Base-by-base conservation (phyloP, 805 yeast genomes). In the Myxozyma vanderwaltii region DNA sequence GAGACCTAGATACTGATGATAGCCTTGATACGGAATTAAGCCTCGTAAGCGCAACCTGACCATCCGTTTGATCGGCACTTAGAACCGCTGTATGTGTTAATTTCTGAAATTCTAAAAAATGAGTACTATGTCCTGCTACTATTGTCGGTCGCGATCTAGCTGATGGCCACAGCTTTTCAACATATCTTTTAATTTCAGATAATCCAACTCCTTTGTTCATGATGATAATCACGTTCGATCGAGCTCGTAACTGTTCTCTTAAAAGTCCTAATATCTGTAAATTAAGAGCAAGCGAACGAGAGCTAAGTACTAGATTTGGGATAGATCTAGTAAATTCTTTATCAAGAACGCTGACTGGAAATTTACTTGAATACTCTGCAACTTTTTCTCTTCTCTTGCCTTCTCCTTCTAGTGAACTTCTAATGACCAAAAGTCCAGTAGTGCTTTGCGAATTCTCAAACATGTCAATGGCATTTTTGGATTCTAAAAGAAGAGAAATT, bases 191-290 rank as follows among this genome's bases (percentile, higher is more conserved):
- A 23, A 47, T 47, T 15, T 47, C 51, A 17, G 51, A 47, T 33
- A 47, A 47, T 33, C 51, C 51, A 6, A 47, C 40, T 4, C 51
- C 51, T n/a, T 29, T 33, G 24, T 47, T 47, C 51, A 47, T 47
- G 10, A 47, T 17, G 12, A 47, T 31, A 5, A 47, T 21, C 13
- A 47, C 51, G 21, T 47, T 47, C n/a, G 51, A 47, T 17, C 51
- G 51, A 2, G 51, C 26, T 10, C 27, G 38, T 33, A 47, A 19
- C 19, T 47, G 51, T 7, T 31, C 35, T 21, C 33, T 47, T 19
- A 47, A n/a, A 23, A 23, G 31, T 31, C 38, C 35, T 23, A 47
- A 29, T 7, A 47, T 47, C 26, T 17, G 51, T 21, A 47, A 23
- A 47, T 47, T 47, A 13, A 47, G 27, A 7, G 51, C 17, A 8